Conservation (phyloP, 805 yeast species). For the Candida glaebosa region DNA sequence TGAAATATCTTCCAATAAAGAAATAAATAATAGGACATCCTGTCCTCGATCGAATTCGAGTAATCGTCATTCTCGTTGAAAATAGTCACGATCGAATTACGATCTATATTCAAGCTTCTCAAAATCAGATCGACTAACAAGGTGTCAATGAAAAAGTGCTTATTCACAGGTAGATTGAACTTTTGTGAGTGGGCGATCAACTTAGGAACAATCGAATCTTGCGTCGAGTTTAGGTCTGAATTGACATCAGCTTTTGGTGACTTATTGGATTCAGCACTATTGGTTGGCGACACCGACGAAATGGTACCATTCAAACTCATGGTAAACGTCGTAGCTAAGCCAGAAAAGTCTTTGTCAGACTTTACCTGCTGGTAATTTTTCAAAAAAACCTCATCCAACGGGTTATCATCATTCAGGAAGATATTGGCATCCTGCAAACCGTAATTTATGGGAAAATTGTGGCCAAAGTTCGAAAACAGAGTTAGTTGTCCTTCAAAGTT, state of each 20-base stretch:
- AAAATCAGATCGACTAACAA: slow-evolving; percentile 32
- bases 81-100: slow-evolving; percentile 23
- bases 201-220: slow-evolving; percentile 11
- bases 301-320: slow-evolving; percentile 1
- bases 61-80: slow-evolving; percentile 22
- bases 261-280: slow-evolving; percentile 20
- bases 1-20: slow-evolving; percentile 59
- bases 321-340: background rate
- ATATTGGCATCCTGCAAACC: slow-evolving; percentile 37
- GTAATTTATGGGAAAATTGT: slow-evolving; percentile 9
- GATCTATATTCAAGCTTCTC: slow-evolving; percentile 24
- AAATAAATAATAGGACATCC: slow-evolving; percentile 34
- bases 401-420: slow-evolving; percentile 35
- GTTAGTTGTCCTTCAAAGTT: slow-evolving; percentile 1
- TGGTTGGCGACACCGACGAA: slow-evolving; percentile 31
- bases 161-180: slow-evolving; percentile 22
- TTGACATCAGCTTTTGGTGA: slow-evolving; percentile 8
- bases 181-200: slow-evolving; percentile 18
- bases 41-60: slow-evolving; percentile 23
- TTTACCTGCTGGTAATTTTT: slow-evolving; percentile 7
- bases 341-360: background rate
- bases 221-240: background rate
- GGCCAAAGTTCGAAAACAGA: slow-evolving; percentile 2
- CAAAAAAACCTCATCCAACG: slow-evolving; percentile 34
- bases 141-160: slow-evolving; percentile 38